A percentile compares a stretch with the other conserved stretches of the same genome.
Conservation (phyloP, 176 grass and related monocot genomes). For the Coix lacrymajobi region DNA sequence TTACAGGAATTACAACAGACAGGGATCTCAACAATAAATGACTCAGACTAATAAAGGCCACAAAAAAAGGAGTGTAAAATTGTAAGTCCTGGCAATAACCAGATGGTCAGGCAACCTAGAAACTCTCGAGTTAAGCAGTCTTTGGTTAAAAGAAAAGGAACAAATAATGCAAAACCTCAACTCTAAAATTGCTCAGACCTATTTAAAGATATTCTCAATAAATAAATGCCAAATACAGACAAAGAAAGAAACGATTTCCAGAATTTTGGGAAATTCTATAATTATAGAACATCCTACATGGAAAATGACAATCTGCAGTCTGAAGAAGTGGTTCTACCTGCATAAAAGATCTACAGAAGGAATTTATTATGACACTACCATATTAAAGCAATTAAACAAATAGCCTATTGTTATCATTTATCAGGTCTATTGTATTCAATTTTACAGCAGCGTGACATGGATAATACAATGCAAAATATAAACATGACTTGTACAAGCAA, state of each 20-base stretch:
- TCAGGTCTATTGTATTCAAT: constrained; percentile 10
- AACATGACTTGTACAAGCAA: not conserved
- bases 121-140: not conserved
- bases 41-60: not conserved
- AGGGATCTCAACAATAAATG: not conserved
- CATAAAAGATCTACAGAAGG: not conserved
- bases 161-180: not conserved
- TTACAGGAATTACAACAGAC: constrained; percentile 13
- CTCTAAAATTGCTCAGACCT: not conserved
- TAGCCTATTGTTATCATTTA: constrained; percentile 14
- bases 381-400: not conserved
- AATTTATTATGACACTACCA: not conserved
- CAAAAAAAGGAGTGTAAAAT: constrained; percentile 4
- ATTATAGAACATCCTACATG: not conserved
- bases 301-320: constrained; percentile 8
- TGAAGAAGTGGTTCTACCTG: not conserved
- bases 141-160: not conserved
- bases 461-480: not conserved
- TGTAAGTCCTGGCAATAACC: not conserved
- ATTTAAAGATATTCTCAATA: not conserved
- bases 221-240: not conserved
- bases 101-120: not conserved
- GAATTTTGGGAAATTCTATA: not conserved
- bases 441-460: not conserved
- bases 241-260: not conserved